Base-by-base conservation (phyloP, 225 moss, liverwort and hornwort species). In the Sphagnum tenellum region DNA sequence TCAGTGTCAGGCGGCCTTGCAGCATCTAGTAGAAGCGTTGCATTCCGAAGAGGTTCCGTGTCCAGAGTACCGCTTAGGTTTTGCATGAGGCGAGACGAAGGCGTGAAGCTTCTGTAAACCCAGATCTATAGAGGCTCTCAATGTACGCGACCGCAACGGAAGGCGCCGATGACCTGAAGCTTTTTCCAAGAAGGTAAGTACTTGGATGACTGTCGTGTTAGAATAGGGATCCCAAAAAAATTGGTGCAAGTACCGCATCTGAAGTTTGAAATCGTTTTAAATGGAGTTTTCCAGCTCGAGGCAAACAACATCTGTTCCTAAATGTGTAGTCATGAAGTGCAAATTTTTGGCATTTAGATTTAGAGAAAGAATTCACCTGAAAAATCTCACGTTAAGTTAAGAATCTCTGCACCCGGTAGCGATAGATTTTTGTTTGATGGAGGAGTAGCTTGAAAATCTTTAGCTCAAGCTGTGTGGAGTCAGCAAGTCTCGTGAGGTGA, bases 181-280 rank as follows among this genome's bases (percentile, higher is more conserved):
- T 54, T 77, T 77, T n/a, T 70, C 71, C 65, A 84, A 71, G 77
- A 84, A 84, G 84, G 84, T 80, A 56, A 59, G 29, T 29, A 29
- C 29, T 29, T 29, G 29, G 29, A 29, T 29, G 29, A 29, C 29
- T 29, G 29, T 29, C 29, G 29, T 29, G 29, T 29, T 29, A 29
- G 29, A 29, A 29, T 29, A 29, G 29, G 0, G 29, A 29, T 29
- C 29, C 29, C 29, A 29, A 29, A 29, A 29, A 29, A 29, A 29
- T 29, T 29, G 29, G 29, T 29, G 29, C 29, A 29, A 29, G 29
- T 29, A 29, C 29, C 29, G 29, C 29, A 29, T 29, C 29, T 29
- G 29, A 29, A 29, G 29, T 29, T 12, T 0, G 9, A 29, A 12
- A 9, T 10, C 45, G 5, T 11, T 49, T 4, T 49, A 49, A 29